Evolutionary conservation across 2,329 filamentous ascomycete genomes (phyloP).

Genomic region (Xylariomycetidae sp.): DNA sequence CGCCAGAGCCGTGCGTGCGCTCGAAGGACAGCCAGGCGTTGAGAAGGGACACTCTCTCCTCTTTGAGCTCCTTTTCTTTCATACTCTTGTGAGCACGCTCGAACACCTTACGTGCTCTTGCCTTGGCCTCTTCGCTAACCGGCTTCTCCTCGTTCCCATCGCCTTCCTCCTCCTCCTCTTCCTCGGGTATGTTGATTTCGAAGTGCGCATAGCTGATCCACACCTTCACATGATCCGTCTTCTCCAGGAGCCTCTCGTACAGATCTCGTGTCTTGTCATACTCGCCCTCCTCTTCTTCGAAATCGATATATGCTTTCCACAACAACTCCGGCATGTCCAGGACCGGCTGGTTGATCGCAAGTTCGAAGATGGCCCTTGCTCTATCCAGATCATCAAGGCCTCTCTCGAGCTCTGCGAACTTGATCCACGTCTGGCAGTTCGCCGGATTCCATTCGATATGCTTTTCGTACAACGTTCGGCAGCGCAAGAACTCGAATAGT

Average conservation of each 20-base stretch:
- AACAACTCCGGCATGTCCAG: slow-evolving; percentile 97
- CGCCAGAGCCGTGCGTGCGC: slow-evolving; percentile 69
- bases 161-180: slow-evolving; percentile 55
- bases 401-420: slow-evolving; percentile 89
- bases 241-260: slow-evolving; percentile 86
- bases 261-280: slow-evolving; percentile 76
- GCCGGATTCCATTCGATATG: slow-evolving; percentile 87
- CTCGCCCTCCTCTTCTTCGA: slow-evolving; percentile 92
- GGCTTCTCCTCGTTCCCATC: slow-evolving; percentile 61
- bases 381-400: slow-evolving; percentile 87
- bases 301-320: slow-evolving; percentile 98
- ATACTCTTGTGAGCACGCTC: slow-evolving; percentile 79
- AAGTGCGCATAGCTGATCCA: slow-evolving; percentile 99
- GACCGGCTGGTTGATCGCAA: slow-evolving; percentile 75
- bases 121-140: slow-evolving; percentile 79
- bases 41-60: slow-evolving; percentile 88
- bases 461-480: slow-evolving; percentile 88
- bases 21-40: slow-evolving; percentile 94
- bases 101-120: slow-evolving; percentile 77
- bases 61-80: slow-evolving; percentile 86
- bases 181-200: slow-evolving; percentile 88
- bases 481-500: slow-evolving; percentile 89
- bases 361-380: slow-evolving; percentile 84
- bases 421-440: slow-evolving; percentile 93
- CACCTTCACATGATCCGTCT: slow-evolving; percentile 98